Evolutionary conservation across 805 yeast species (phyloP), one percentile per base, ranked within the genome.

Genomic region (Pichia occidentalis): DNA sequence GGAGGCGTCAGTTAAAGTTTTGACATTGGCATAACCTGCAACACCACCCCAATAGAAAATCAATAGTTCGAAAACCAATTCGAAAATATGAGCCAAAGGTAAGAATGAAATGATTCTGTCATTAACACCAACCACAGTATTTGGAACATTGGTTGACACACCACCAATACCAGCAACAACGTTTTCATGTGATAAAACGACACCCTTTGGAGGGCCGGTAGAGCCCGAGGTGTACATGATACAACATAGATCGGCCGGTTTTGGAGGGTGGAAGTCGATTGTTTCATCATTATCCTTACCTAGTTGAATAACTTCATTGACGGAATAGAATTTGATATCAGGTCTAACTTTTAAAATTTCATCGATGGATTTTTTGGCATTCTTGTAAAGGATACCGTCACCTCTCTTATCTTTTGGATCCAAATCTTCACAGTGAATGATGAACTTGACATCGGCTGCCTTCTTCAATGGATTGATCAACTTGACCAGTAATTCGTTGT

Each of bases 41-140:
- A 75, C 60, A 39, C 84, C 80, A 58, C 97, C 97, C 97, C 97
- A 92, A 68, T 77, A 78, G 50, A 92, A 75, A 25, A 74, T 55
- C 22, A 75, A 61, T 53, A 87, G 67, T 67, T 92, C 98, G 48
- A 92, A 87, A 4, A 77, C 85, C 62, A 86, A 70, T 67, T 92
- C 98, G 51, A 92, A 85, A 51, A 92, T 92, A 57, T 92, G 98
- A 7, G 98, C 98, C 54, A 92, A 73, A 10, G 98, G 98, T 58
- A 92, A 73, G 60, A 90, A 88, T 13, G 88, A 81, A 60, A 92
- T 77, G 46, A 90, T 65, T 49, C 86, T 72, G 63, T 92, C 97
- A 24, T 61, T 60, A 17, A 64, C 63, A 40, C 54, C 63, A 36
- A 86, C 73, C 30, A 63, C 37, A 16, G 63, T 61, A 39, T 75